Conservation (phyloP, 108 stramenopile genomes). For the Cyclostephanos invisitatus region DNA sequence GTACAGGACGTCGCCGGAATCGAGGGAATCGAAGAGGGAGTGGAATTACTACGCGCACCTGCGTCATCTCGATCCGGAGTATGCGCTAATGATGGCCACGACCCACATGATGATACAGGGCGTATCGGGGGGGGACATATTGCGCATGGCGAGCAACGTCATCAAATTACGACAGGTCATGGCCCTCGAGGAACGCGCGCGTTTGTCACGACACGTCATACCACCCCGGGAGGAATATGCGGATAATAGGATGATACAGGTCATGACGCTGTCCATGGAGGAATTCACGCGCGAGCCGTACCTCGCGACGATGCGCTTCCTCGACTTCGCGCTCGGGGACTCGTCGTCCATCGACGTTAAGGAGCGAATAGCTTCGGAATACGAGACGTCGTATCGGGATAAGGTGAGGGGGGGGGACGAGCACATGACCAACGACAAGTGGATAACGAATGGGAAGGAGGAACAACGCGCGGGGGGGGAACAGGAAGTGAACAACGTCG, state of each 20-base stretch:
- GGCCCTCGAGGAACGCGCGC: conserved; percentile 2
- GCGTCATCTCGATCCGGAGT: background rate
- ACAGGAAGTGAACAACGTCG: background rate
- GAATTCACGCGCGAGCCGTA: conserved; percentile 29
- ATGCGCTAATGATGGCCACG: conserved; percentile 27
- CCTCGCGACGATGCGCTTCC: conserved; percentile 7
- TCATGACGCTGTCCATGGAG: conserved; percentile 30
- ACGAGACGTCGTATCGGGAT: conserved; percentile 12
- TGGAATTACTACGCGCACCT: conserved; percentile 9
- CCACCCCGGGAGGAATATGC: background rate
- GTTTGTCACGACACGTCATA: conserved; percentile 16
- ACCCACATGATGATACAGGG: conserved; percentile 34
- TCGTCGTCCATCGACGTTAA: conserved; percentile 7
- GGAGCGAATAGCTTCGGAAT: conserved; percentile 18
- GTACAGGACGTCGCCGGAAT: background rate
- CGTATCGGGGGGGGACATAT: conserved; percentile 34
- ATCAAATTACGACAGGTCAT: conserved; percentile 22
- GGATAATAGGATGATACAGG: conserved; percentile 24
- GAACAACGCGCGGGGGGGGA: background rate
- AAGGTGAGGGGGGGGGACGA: conserved; percentile 6
- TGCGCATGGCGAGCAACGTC: conserved; percentile 42
- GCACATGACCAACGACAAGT: conserved; percentile 16
- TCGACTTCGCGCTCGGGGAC: conserved; percentile 27
- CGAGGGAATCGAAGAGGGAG: too few species aligned
- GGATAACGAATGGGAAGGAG: conserved; percentile 20